Evolutionary conservation across 1,284 basidiomycete genomes (phyloP).

Genomic region (Neolentinus lepideus): DNA sequence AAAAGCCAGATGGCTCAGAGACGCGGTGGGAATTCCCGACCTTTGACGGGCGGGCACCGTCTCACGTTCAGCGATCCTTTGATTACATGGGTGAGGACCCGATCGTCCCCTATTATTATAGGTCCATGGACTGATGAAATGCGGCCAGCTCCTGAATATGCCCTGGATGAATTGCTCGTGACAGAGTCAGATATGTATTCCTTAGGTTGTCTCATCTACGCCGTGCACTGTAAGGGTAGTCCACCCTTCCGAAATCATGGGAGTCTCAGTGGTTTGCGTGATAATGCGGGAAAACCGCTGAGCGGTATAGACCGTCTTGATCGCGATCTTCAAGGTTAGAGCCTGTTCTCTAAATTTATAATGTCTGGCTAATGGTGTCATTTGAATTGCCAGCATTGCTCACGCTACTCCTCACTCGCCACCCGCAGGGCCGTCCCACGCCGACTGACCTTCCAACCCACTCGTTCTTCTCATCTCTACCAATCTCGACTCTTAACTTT

Average conservation of each 20-base stretch:
- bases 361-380: neutral
- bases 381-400: constrained; percentile 54
- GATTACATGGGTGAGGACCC: constrained; percentile 79
- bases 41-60: constrained; percentile 74
- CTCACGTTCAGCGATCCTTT: constrained; percentile 86
- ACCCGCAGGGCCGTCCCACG: constrained; percentile 65
- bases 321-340: constrained; percentile 58
- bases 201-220: constrained; percentile 85
- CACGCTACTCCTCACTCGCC: constrained; percentile 72
- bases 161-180: constrained; percentile 79
- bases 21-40: constrained; percentile 88
- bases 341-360: constrained; percentile 5
- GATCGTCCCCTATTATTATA: neutral
- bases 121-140: neutral
- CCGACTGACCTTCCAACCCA: constrained; percentile 77
- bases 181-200: constrained; percentile 94
- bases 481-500: constrained; percentile 95
- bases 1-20: constrained; percentile 61
- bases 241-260: constrained; percentile 88
- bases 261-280: constrained; percentile 73
- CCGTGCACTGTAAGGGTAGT: constrained; percentile 83
- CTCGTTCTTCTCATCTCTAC: constrained; percentile 93
- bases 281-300: constrained; percentile 67
- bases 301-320: constrained; percentile 59
- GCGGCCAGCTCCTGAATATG: constrained; percentile 87